Base-by-base conservation (phyloP, 306 rosid species). In the Canavalia ensiformis region DNA sequence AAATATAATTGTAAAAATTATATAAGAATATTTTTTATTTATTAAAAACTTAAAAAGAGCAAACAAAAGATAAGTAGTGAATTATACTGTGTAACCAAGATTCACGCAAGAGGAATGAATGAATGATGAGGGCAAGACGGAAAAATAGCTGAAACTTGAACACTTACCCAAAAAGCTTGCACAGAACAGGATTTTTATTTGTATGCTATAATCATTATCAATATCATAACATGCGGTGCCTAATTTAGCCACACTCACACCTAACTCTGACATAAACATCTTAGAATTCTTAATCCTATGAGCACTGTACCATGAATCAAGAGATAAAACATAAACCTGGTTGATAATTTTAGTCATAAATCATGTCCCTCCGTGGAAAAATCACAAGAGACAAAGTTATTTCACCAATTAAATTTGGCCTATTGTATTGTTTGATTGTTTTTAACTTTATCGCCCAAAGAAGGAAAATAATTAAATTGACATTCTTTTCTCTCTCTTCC, bases 381-480 rank as follows among this genome's bases (percentile, higher is more conserved):
- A 74, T 74, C 0, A 42, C 65, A 35, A 57, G 37, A 13, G 35
- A 0, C 12, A 28, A 13, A 64, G 25, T 39, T 46, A 10, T 50
- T 66, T 66, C 3, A 59, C 25, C 25, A 18, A 18, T 18, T 18
- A 18, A 77, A 60, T 9, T 13, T 35, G 30, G 12, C 18, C 49
- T 35, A 18, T 18, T 18, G 25, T 18, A 18, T 18, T 18, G 25
- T 18, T 18, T 18, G 25, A 18, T 18, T 18, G 25, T 18, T 18
- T 18, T 18, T 18, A 18, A 18, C 80, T 72, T 72, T 39, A 34
- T 46, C 6, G 18, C 13, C n/a, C 5, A 74, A 79, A 74, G 74
- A 74, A 79, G 51, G 18, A 41, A 50, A 29, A 34, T 76, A 8
- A 37, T 68, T 68, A 41, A 1, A 82, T 18, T 76, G 18, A 0